Evolutionary conservation across 139 green algal genomes (phyloP).

Genomic region (Haematococcus sp.): DNA sequence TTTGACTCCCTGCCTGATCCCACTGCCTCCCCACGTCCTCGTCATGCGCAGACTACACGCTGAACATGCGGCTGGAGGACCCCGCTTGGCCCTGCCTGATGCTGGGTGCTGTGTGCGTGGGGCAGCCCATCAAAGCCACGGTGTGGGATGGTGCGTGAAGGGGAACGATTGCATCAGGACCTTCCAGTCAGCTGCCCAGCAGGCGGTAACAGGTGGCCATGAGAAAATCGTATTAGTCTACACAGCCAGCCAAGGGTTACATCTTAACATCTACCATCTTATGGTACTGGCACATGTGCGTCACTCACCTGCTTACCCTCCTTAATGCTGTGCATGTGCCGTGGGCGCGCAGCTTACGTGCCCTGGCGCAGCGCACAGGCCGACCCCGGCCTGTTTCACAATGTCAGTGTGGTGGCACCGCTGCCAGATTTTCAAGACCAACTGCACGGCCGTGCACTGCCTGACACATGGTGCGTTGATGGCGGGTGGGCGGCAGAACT

Average conservation of each 20-base stretch:
- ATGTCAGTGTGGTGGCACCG: constrained; percentile 8
- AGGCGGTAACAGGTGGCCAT: no score
- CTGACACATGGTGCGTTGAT: not conserved
- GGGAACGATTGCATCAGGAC: not conserved
- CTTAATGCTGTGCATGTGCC: no score
- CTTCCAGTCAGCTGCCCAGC: no score
- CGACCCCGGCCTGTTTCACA: not conserved
- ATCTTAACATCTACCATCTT: no score
- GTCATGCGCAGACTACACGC: not conserved
- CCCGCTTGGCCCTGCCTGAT: not conserved
- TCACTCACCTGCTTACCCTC: no score
- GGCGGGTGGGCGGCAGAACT: no score
- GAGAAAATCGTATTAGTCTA: no score
- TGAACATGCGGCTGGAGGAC: not conserved
- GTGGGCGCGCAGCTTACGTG: not conserved
- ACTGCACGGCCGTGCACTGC: not conserved
- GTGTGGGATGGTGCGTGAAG: constrained; percentile 6
- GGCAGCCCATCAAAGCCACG: not conserved
- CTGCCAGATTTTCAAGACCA: not conserved
- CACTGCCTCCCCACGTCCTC: no score
- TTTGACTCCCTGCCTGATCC: no score
- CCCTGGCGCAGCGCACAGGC: not conserved
- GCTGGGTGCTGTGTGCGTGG: not conserved
- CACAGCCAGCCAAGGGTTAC: no score
- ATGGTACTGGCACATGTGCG: no score